Conservation (phyloP, 768 basidiomycete species). For the Galerina marginata region DNA sequence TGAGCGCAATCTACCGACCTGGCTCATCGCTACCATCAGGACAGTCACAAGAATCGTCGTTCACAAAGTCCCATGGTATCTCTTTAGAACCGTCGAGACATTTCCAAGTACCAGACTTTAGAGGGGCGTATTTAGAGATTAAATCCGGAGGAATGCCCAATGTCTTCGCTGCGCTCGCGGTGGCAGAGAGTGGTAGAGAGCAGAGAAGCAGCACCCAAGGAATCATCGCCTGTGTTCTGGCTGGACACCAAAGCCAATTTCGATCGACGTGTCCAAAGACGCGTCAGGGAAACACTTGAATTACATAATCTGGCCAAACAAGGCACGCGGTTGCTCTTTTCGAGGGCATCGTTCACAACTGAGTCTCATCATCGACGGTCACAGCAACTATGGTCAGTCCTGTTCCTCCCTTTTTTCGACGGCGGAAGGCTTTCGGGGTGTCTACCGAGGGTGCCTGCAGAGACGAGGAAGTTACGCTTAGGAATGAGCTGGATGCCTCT, state of each 20-base stretch:
- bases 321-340: constrained; percentile 39
- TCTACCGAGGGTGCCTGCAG: neutral
- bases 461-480: constrained; percentile 5
- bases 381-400: constrained; percentile 48
- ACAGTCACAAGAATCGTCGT: constrained; percentile 96
- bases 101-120: constrained; percentile 63
- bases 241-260: constrained; percentile 14
- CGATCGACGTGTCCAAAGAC: constrained; percentile 45
- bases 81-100: constrained; percentile 83
- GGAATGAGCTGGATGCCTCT: constrained; percentile 43
- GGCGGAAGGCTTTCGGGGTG: constrained; percentile 8
- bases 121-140: constrained; percentile 59
- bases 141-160: constrained; percentile 64
- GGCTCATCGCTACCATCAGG: constrained; percentile 95
- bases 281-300: constrained; percentile 15
- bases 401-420: constrained; percentile 15
- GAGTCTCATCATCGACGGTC: constrained; percentile 48
- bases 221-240: constrained; percentile 43
- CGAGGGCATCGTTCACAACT: constrained; percentile 23
- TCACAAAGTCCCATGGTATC: constrained; percentile 82
- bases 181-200: constrained; percentile 44
- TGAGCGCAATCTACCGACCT: constrained; percentile 47
- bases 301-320: constrained; percentile 46
- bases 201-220: constrained; percentile 55
- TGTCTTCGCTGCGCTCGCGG: constrained; percentile 51